Evolutionary conservation across 2,329 filamentous ascomycete species (phyloP), one percentile per base, ranked within the genome.

Genomic region (Calonectria crousiana): DNA sequence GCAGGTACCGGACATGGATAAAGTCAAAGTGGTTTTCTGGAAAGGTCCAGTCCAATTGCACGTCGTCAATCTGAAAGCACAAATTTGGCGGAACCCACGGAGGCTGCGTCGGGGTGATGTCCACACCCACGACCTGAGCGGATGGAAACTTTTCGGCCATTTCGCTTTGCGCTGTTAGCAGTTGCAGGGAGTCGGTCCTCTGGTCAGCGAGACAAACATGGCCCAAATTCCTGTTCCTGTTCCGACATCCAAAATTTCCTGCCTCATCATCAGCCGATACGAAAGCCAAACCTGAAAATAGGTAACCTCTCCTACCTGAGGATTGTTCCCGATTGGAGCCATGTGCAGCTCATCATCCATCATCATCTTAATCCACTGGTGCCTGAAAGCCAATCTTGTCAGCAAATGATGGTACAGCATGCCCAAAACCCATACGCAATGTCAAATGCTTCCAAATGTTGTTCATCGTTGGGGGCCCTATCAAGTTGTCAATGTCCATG

Each of bases 341-440:
- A 58, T 26, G 30, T 62, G 67, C 28, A 75, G 36, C 26, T 71
- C 30, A 28, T 75, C 60, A 6, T 58, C 52, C 38, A 73, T 16
- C 58, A 73, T 69, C 69, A 75, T 73, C 9, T 66, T 69, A 13
- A 70, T 44, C 66, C 65, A 70, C 28, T 69, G 53, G 28, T 74
- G 70, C 34, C 70, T 75, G 16, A 16, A 18, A 11, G 18, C 18
- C 6, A 4, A 18, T 28, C 6, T 16, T 28, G 34, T 60, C 14
- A 64, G 58, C n/a, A 44, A 23, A 64, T 20, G 16, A 4, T 10
- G 14, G 16, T 20, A 3, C 16, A 6, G 3, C 14, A 60, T 34
- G 16, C 1, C 11, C 5, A 28, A 23, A 41, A 6, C 23, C 16
- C 58, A 28, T 52, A 64, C 58, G 58, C 58, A 41, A 64, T 13